Conservation (phyloP, 1,284 basidiomycete species). For the Apiotrichum siamense region DNA sequence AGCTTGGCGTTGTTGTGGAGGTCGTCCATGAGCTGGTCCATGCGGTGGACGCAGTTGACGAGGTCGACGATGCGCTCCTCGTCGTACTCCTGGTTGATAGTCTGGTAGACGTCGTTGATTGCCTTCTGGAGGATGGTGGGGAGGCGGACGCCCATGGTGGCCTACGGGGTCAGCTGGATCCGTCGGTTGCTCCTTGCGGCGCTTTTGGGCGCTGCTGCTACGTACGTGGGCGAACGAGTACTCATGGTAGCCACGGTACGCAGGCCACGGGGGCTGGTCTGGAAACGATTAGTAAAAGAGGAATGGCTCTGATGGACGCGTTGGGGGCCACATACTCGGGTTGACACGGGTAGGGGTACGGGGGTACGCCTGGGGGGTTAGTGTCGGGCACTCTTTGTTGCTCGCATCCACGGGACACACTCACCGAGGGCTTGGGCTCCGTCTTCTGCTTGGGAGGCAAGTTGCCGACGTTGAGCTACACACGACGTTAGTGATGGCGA, state of each 20-base stretch:
- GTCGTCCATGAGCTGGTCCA: slow-evolving; percentile 75
- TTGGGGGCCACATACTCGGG: slow-evolving; percentile 34
- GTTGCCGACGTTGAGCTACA: slow-evolving; percentile 45
- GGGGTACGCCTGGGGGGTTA: slow-evolving; percentile 22
- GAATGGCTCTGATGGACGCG: not conserved
- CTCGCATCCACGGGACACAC: slow-evolving; percentile 10
- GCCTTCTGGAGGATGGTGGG: slow-evolving; percentile 95
- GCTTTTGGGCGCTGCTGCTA: slow-evolving; percentile 16
- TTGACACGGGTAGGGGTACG: slow-evolving; percentile 51
- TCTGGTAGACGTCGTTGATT: slow-evolving; percentile 84
- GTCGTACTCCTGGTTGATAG: slow-evolving; percentile 74
- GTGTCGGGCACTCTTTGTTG: too few species aligned
- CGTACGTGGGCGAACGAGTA: slow-evolving; percentile 80
- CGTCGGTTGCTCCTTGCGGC: too few species aligned
- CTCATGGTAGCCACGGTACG: slow-evolving; percentile 89
- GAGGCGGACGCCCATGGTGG: slow-evolving; percentile 86
- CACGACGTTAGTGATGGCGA: slow-evolving; percentile 5
- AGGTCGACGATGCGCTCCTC: slow-evolving; percentile 86
- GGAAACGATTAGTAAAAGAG: not conserved
- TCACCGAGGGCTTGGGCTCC: slow-evolving; percentile 40
- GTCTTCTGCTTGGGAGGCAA: slow-evolving; percentile 44
- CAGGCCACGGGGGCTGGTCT: slow-evolving; percentile 94
- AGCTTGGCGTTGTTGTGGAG: slow-evolving; percentile 72
- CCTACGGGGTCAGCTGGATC: slow-evolving; percentile 39
- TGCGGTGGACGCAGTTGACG: slow-evolving; percentile 75